Evolutionary conservation across 2,329 filamentous ascomycete species (phyloP), one percentile per base, ranked within the genome.

Genomic region (Aspergillus latus): DNA sequence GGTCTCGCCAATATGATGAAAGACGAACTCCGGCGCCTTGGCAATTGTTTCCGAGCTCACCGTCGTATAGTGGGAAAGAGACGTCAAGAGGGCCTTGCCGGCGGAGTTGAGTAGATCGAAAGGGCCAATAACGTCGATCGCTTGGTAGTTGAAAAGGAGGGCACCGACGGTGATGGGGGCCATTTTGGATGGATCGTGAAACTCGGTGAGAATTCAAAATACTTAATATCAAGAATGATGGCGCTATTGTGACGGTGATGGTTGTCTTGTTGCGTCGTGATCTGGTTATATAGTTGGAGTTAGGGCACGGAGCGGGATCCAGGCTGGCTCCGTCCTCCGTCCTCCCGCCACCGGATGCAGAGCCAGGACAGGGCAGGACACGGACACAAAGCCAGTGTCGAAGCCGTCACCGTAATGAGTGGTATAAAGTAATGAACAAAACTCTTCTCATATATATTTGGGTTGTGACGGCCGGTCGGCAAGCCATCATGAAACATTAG

Each of bases 121-220:
- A 13, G 51, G 51, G 28, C 51, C 51, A 34, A 54, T 54, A 3
- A 54, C 26, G 44, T 54, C 51, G 26, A 54, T 47, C 13, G 51
- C 51, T 28, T 54, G 51, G 51, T 54, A 54, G 44, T 54, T 36
- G 28, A 54, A 54, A 44, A 54, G 44, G 3, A 54, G 36, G 36
- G n/a, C 15, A n/a, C 44, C 51, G 51, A 54, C 26, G 44, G 32
- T 36, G 51, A 54, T 39, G 2, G 51, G 43, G 13, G 43, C 43
- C 43, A 45, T 45, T 29, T 16, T 40, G n/a, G 39, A 8, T 15
- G 39, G 9, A 28, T 26, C 1, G 21, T 21, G 21, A 21, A 21
- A 21, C 21, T 21, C 21, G 21, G 21, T 21, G 21, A 21, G 21
- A 21, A 21, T 21, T 21, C 21, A 21, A 21, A 21, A 21, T 21